Evolutionary conservation across 2,329 filamentous ascomycete species (phyloP).

Genomic region (Colletotrichum lini): DNA sequence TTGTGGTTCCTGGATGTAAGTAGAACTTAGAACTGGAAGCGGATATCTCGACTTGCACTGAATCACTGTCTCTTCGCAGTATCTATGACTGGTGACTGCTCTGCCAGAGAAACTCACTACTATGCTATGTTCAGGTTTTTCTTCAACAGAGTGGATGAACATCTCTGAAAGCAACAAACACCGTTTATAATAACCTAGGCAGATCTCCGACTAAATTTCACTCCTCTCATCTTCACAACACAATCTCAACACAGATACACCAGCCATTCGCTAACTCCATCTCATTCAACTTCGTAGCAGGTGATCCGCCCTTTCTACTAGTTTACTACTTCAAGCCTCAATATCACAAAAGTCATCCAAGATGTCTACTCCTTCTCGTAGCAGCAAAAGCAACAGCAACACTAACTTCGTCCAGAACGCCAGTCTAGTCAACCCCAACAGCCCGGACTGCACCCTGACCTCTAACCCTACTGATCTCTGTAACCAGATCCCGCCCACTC

Average conservation of each 20-base stretch:
- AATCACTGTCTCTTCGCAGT: not conserved
- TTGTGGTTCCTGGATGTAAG: too few species aligned
- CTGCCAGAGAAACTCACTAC: not conserved
- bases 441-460: not conserved
- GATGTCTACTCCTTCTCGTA: not conserved
- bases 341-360: not conserved
- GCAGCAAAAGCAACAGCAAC: too few species aligned
- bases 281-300: not conserved
- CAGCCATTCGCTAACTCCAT: not conserved
- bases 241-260: not conserved
- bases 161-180: rapidly evolving
- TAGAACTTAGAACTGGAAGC: too few species aligned
- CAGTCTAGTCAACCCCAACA: not conserved
- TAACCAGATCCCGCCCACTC: not conserved
- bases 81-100: not conserved
- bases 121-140: not conserved
- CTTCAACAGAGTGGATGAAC: not conserved
- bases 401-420: not conserved
- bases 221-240: not conserved
- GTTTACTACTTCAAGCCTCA: not conserved
- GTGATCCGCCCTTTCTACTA: not conserved
- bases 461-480: not conserved
- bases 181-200: too few species aligned
- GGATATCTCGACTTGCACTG: too few species aligned
- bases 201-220: not conserved